These are phyloP conservation scores for Aphanomyces cochlioides DNA, from an alignment of 352 stramenopile genomes.

Conservation along the genomic window DNA sequence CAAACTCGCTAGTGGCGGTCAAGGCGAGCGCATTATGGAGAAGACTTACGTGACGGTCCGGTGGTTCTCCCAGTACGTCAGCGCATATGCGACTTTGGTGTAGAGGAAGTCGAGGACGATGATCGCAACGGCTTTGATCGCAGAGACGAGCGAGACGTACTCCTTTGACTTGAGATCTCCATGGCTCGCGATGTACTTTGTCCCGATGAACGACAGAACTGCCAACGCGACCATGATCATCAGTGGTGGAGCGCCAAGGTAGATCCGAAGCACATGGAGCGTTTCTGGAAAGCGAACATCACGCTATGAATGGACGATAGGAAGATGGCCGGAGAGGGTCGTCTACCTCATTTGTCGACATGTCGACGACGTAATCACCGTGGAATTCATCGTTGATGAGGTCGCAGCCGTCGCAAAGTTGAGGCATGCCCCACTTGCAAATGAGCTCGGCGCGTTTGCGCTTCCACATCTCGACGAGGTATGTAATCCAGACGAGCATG, in stretches of 20 bases:
- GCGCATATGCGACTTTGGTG: conserved; percentile 47
- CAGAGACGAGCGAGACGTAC: conserved; percentile 40
- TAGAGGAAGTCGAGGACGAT: conserved; percentile 70
- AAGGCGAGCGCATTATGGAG: background rate
- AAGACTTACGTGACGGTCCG: conserved; percentile 57
- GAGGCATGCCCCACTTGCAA: conserved; percentile 66
- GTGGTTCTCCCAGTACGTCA: conserved; percentile 77
- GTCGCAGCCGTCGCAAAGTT: conserved; percentile 45
- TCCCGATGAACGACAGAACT: conserved; percentile 46
- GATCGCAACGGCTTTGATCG: conserved; percentile 66
- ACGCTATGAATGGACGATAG: conserved; percentile 37
- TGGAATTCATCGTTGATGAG: conserved; percentile 56
- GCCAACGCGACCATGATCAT: conserved; percentile 49
- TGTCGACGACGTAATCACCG: conserved; percentile 64
- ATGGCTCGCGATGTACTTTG: background rate
- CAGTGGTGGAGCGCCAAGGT: conserved; percentile 50
- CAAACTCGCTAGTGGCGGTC: conserved; percentile 33
- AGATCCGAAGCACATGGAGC: conserved; percentile 59
- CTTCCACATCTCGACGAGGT: conserved; percentile 88
- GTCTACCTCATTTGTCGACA: conserved; percentile 26
- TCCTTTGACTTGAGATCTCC: background rate
- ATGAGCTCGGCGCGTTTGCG: conserved; percentile 80
- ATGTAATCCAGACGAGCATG: conserved; percentile 80
- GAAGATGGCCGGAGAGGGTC: background rate
- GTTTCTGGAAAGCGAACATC: conserved; percentile 60